These are phyloP conservation scores for Dioscorea cayenensis DNA, from an alignment of 116 monocot species.

Conservation along the genomic window DNA sequence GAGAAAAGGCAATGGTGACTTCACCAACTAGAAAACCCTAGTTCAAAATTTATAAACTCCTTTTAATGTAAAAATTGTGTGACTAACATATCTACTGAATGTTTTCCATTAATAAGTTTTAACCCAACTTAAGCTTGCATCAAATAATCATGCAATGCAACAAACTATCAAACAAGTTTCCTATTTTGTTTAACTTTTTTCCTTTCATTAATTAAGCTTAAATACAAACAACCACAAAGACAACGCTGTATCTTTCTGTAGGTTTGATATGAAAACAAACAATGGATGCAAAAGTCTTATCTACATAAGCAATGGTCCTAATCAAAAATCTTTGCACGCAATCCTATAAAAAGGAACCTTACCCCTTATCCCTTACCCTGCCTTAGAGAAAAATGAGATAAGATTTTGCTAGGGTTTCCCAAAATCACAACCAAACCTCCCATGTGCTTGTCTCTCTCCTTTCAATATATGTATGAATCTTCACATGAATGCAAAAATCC, in stretches of 20 bases:
- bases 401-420: background rate
- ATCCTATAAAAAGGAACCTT: background rate
- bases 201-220: too few species aligned
- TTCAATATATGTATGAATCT: background rate
- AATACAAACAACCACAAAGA: too few species aligned
- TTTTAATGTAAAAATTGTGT: background rate
- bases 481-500: background rate
- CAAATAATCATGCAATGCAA: too few species aligned
- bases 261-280: background rate
- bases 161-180: too few species aligned
- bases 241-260: background rate
- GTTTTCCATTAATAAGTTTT: too few species aligned
- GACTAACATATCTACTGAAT: too few species aligned
- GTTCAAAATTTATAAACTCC: background rate
- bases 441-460: conserved; percentile 1
- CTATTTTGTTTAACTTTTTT: too few species aligned
- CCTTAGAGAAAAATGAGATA: background rate
- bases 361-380: background rate
- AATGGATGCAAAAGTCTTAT: background rate
- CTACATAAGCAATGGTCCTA: background rate
- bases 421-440: background rate
- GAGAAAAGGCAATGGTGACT: background rate
- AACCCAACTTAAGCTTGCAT: too few species aligned
- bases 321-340: background rate
- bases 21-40: background rate